A percentile compares a stretch with the other conserved stretches of the same genome.
phyloP scores from a whole-genome alignment of 1,284 basidiomycete species.

The Xerocomus nothofagi region DNA sequence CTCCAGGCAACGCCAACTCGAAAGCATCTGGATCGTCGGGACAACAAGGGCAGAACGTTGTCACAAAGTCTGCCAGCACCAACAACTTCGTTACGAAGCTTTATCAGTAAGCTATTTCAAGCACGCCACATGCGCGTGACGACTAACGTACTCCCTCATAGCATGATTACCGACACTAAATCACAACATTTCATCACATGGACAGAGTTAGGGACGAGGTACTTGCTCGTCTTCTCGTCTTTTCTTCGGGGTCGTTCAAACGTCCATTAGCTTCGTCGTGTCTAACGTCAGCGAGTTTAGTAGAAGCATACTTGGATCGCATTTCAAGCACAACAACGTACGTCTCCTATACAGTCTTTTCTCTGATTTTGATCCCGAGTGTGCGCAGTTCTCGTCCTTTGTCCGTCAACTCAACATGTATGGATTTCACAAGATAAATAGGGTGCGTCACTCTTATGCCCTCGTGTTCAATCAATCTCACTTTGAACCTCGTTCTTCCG shows the following conservation, averaged over 20 bases:
- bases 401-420: constrained; percentile 92
- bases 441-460: constrained; percentile 43
- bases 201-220: constrained; percentile 76
- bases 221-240: constrained; percentile 3
- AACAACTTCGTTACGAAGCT: constrained; percentile 85
- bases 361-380: constrained; percentile 10
- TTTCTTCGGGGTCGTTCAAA: background rate
- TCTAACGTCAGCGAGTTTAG: constrained; percentile 83
- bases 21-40: constrained; percentile 15
- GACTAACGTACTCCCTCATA: constrained; percentile 27
- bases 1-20: constrained; percentile 9
- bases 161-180: constrained; percentile 81
- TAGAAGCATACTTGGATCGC: constrained; percentile 73
- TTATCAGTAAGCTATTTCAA: constrained; percentile 62
- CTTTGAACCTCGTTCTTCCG: constrained; percentile 19
- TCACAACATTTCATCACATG: constrained; percentile 75
- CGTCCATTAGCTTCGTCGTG: constrained; percentile 63
- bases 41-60: constrained; percentile 42
- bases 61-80: constrained; percentile 66
- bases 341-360: constrained; percentile 27
- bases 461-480: constrained; percentile 5
- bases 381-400: constrained; percentile 79
- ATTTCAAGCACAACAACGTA: constrained; percentile 84
- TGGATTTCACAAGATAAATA: constrained; percentile 82
- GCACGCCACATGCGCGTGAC: constrained; percentile 3